These are phyloP conservation scores for Phytophthora colocasiae DNA, from an alignment of 352 stramenopile genomes.

Conservation along the genomic window DNA sequence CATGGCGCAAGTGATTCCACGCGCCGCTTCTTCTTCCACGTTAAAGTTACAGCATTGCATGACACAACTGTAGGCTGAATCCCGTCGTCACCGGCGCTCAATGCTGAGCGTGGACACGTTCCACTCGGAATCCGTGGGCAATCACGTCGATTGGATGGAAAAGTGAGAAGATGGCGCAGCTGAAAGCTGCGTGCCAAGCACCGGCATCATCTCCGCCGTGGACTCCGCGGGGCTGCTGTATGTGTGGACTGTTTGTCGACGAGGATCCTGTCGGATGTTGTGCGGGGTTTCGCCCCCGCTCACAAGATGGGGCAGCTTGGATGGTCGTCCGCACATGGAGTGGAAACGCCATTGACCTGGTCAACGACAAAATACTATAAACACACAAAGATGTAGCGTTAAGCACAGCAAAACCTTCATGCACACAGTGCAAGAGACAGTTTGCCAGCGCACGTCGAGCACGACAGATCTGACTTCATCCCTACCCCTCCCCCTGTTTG, in stretches of 20 bases:
- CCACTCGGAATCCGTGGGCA: not conserved
- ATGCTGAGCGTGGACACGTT: constrained; percentile 3
- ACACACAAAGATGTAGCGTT: no score
- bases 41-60: constrained; percentile 7
- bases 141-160: constrained; percentile 6
- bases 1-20: constrained; percentile 7
- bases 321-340: not conserved
- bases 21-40: constrained; percentile 6
- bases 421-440: no score
- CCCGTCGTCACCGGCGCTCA: not conserved
- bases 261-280: constrained; percentile 3
- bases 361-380: no score
- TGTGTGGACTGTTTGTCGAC: constrained; percentile 3
- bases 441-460: no score
- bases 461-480: no score
- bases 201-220: not conserved
- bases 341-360: constrained; percentile 9
- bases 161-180: constrained; percentile 1
- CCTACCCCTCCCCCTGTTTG: no score
- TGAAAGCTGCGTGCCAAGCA: constrained; percentile 8
- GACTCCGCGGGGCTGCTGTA: not conserved
- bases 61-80: constrained; percentile 5
- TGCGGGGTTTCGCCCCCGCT: constrained; percentile 9
- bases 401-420: no score
- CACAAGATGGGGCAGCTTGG: constrained; percentile 6